Percentiles rank a stretch among this genome's conserved stretches.
Evolutionary conservation across 1,139 yeast species (phyloP).

Genomic region (Candida glucosophila): DNA sequence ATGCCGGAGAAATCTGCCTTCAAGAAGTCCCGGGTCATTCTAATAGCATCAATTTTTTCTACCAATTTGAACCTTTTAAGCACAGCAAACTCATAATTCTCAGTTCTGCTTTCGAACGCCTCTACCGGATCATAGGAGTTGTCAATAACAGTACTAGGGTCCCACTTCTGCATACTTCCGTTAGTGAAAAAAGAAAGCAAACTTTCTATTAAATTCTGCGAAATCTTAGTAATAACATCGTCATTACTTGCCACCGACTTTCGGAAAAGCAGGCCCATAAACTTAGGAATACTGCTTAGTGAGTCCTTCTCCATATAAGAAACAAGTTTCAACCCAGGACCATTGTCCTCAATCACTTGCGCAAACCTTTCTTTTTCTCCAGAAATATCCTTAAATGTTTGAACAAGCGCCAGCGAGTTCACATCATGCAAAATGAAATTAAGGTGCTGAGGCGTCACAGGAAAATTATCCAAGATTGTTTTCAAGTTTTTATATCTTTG

Average conservation of each 20-base stretch:
- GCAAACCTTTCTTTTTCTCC: conserved; percentile 5
- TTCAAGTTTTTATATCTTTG: conserved; percentile 18
- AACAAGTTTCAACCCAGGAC: conserved; percentile 4
- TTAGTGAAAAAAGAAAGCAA: conserved; percentile 3
- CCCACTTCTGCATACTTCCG: conserved; percentile 2
- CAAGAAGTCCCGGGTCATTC: no score
- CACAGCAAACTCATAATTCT: no score
- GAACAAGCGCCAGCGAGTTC: conserved; percentile 3
- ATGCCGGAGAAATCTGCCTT: no score
- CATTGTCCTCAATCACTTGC: background rate
- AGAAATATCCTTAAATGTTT: conserved; percentile 6
- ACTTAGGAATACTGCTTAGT: conserved; percentile 1
- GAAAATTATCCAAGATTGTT: conserved; percentile 11
- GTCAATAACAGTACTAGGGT: conserved; percentile 1
- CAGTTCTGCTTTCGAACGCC: no score
- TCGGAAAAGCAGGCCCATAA: conserved; percentile 2
- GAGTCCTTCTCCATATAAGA: conserved; percentile 1
- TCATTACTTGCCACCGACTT: conserved; percentile 1
- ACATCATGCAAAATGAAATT: conserved; percentile 4
- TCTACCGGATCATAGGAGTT: no score
- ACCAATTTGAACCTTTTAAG: no score
- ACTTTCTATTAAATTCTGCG: conserved; percentile 1
- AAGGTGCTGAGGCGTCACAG: conserved; percentile 6
- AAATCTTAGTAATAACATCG: background rate
- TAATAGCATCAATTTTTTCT: no score